Evolutionary conservation across 2,329 filamentous ascomycete genomes (phyloP), one percentile per base, ranked within the genome.

Genomic region (Penicillium decumbens): DNA sequence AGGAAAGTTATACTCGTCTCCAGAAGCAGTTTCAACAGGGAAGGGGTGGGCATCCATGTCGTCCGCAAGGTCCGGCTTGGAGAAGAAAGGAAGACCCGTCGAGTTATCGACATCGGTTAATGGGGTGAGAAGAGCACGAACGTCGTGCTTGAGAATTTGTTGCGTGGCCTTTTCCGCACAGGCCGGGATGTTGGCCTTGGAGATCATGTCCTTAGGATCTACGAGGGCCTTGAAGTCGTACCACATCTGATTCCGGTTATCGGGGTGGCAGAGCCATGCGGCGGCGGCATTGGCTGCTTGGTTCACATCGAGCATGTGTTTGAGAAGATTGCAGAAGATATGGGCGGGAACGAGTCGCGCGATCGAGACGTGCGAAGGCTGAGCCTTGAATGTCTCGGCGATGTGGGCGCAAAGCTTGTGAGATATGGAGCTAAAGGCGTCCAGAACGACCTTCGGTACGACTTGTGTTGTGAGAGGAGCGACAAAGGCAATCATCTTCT

Each of bases 171-270:
- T 55, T 45, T 70, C 65, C 1, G 69, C 69, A 39, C 69, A 73
- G 12, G 55, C 60, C 1, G 71, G 71, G 33, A 74, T 69, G 32
- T 72, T 71, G 38, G 71, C 69, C 51, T 64, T 70, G n/a, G 57
- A 55, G 29, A 71, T 69, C 67, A 69, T 70, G 37, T 70, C 72
- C 47, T 65, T 66, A 1, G 67, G 70, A 41, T 72, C 64, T 13
- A 74, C 65, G 37, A 72, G 58, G 2, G 65, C 65, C 46, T 66
- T 68, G 45, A 91, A 95, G 65, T 98, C 93, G 43, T 86, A 77
- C 76, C 93, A 96, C 93, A 98, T 97, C 64, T 93, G 87, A 57
- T 93, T 89, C 47, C 93, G 83, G 66, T 95, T 95, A 40, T 89
- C 87, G 15, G 89, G 84, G 62, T 92, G 89, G 6, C 89, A 89